Evolutionary conservation across 805 yeast species (phyloP).

Genomic region (Candida broadrunensis): DNA sequence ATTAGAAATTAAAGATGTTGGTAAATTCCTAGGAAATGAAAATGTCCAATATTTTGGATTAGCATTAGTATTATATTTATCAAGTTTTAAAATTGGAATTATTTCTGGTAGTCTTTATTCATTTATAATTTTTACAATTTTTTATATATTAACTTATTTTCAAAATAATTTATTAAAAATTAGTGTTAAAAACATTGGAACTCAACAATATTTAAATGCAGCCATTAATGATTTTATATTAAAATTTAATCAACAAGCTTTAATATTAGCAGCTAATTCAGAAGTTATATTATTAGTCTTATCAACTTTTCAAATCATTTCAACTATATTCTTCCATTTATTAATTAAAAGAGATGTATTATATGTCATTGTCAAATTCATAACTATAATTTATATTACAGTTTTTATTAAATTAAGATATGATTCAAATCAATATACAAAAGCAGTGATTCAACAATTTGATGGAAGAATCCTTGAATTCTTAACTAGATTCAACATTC

Average conservation of each 20-base stretch:
- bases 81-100: conserved; percentile 27
- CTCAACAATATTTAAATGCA: conserved; percentile 27
- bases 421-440: conserved; percentile 29
- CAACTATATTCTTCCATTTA: conserved; percentile 21
- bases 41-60: conserved; percentile 37
- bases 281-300: conserved; percentile 25
- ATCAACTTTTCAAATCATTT: conserved; percentile 22
- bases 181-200: conserved; percentile 28
- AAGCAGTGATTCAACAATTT: conserved; percentile 42
- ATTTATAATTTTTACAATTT: conserved; percentile 32
- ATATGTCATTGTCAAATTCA: conserved; percentile 25
- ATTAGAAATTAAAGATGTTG: conserved; percentile 3
- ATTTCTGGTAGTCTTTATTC: conserved; percentile 40
- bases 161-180: conserved; percentile 31
- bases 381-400: conserved; percentile 27
- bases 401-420: conserved; percentile 35
- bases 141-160: conserved; percentile 37
- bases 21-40: conserved; percentile 30
- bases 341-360: conserved; percentile 34
- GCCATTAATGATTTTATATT: conserved; percentile 27
- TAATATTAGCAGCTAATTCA: conserved; percentile 34
- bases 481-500: conserved; percentile 10
- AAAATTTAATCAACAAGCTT: conserved; percentile 33
- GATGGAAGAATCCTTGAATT: conserved; percentile 36
- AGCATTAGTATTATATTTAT: conserved; percentile 26